Evolutionary conservation across 116 monocot genomes (phyloP).

Genomic region (Papilionanthe hybrid): DNA sequence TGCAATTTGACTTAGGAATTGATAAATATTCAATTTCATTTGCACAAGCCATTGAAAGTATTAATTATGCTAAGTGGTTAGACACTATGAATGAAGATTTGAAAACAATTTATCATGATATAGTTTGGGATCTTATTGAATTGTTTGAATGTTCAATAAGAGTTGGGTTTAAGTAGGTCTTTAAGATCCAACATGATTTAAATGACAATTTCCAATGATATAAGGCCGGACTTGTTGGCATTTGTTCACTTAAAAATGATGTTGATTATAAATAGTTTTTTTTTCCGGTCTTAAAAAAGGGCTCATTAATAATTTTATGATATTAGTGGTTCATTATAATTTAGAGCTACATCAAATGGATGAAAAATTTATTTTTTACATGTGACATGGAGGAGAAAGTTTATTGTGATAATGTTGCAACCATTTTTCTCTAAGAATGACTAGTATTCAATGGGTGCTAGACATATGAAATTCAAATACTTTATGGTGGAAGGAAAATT

Average conservation of each 20-base stretch:
- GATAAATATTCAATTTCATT: too few relatives aligned
- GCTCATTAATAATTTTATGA: neutral
- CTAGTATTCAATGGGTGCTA: too few relatives aligned
- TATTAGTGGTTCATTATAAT: neutral
- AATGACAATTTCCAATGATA: neutral
- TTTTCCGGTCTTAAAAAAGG: neutral
- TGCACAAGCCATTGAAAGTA: too few relatives aligned
- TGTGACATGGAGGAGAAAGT: neutral
- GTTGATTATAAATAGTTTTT: neutral
- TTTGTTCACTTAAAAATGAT: conserved; percentile 1
- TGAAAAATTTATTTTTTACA: neutral
- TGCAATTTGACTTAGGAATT: too few relatives aligned
- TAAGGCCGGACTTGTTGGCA: neutral
- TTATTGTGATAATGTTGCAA: too few relatives aligned
- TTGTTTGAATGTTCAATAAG: neutral
- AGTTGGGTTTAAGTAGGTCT: neutral
- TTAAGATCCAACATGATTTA: neutral
- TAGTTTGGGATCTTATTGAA: too few relatives aligned
- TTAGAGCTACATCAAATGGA: conserved; percentile 12
- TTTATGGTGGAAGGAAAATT: too few relatives aligned
- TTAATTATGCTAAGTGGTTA: too few relatives aligned
- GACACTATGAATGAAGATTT: too few relatives aligned
- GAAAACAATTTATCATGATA: too few relatives aligned
- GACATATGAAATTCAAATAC: too few relatives aligned
- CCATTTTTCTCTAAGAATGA: too few relatives aligned